Conservation (phyloP, 2,329 filamentous ascomycete genomes). For the Hypoxylon sp. region DNA sequence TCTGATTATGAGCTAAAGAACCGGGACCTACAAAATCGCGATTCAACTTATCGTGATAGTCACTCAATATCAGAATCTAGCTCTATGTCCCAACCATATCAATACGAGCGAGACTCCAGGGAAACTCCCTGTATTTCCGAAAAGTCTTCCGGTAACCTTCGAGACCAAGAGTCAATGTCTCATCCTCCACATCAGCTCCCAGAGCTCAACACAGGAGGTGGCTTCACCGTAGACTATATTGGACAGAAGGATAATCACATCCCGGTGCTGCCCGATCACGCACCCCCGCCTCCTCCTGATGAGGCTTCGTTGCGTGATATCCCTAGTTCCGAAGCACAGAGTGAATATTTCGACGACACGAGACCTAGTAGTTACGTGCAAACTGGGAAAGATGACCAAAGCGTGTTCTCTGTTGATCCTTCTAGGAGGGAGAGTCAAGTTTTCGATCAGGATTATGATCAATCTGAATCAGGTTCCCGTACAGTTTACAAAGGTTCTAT, state of each 20-base stretch:
- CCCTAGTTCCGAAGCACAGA: slow-evolving; percentile 54
- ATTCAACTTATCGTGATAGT: slow-evolving; percentile 49
- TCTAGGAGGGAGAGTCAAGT: slow-evolving; percentile 65
- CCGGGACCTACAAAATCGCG: slow-evolving; percentile 44
- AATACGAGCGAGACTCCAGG: slow-evolving; percentile 53
- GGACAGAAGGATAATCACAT: slow-evolving; percentile 54
- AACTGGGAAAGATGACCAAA: slow-evolving; percentile 61
- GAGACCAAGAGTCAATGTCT: slow-evolving; percentile 49
- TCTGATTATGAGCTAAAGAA: slow-evolving; percentile 53
- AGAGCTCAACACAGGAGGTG: slow-evolving; percentile 66
- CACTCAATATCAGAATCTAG: slow-evolving; percentile 52
- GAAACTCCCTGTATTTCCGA: slow-evolving; percentile 53
- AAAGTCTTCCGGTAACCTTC: slow-evolving; percentile 53
- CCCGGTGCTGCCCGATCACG: slow-evolving; percentile 63
- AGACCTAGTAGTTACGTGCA: slow-evolving; percentile 60
- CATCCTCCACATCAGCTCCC: slow-evolving; percentile 60
- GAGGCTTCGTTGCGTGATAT: slow-evolving; percentile 49
- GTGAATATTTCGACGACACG: slow-evolving; percentile 61
- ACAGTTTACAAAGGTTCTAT: slow-evolving; percentile 65
- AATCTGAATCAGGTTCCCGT: slow-evolving; percentile 61
- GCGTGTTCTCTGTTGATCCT: slow-evolving; percentile 59
- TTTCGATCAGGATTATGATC: slow-evolving; percentile 60
- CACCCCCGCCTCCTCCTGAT: slow-evolving; percentile 66
- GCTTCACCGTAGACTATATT: slow-evolving; percentile 66
- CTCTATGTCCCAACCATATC: slow-evolving; percentile 49